Percentiles rank a stretch among this genome's conserved stretches.
phyloP scores from a whole-genome alignment of 768 basidiomycete species.

The Trametes sanguinea region DNA sequence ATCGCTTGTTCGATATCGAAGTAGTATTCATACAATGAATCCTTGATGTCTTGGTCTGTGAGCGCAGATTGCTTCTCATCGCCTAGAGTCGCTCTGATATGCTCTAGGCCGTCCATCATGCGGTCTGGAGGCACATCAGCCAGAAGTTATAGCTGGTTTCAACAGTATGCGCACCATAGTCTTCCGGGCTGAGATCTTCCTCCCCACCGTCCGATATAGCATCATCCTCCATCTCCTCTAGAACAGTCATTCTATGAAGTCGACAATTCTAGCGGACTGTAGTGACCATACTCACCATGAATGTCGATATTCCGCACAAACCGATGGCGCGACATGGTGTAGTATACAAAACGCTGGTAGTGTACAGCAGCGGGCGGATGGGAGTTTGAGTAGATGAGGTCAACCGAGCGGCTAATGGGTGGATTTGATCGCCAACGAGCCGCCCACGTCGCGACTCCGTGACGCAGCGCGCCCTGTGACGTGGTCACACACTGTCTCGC shows the following conservation, averaged over 20 bases:
- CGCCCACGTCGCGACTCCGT: neutral
- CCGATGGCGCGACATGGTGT: slow-evolving; percentile 87
- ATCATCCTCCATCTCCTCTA: slow-evolving; percentile 87
- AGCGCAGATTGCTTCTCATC: slow-evolving; percentile 63
- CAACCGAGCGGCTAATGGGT: slow-evolving; percentile 5
- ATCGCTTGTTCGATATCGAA: slow-evolving; percentile 83
- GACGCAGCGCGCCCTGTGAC: slow-evolving; percentile 8
- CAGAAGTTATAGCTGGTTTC: neutral
- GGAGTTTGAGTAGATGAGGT: slow-evolving; percentile 9
- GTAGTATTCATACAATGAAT: slow-evolving; percentile 83
- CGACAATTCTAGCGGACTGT: too few species aligned
- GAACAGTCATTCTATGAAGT: neutral
- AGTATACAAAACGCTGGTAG: slow-evolving; percentile 16
- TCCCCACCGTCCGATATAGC: slow-evolving; percentile 77
- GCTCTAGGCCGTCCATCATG: slow-evolving; percentile 70
- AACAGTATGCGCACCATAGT: slow-evolving; percentile 61
- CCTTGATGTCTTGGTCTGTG: slow-evolving; percentile 73
- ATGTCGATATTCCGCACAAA: slow-evolving; percentile 85
- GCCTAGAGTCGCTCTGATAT: slow-evolving; percentile 70
- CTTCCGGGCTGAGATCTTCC: slow-evolving; percentile 78
- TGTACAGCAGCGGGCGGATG: slow-evolving; percentile 12
- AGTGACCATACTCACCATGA: slow-evolving; percentile 45
- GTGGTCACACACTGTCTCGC: neutral
- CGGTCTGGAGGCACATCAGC: slow-evolving; percentile 43
- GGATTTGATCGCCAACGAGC: neutral